Evolutionary conservation across 768 basidiomycete species (phyloP).

Genomic region (Imleria badia): DNA sequence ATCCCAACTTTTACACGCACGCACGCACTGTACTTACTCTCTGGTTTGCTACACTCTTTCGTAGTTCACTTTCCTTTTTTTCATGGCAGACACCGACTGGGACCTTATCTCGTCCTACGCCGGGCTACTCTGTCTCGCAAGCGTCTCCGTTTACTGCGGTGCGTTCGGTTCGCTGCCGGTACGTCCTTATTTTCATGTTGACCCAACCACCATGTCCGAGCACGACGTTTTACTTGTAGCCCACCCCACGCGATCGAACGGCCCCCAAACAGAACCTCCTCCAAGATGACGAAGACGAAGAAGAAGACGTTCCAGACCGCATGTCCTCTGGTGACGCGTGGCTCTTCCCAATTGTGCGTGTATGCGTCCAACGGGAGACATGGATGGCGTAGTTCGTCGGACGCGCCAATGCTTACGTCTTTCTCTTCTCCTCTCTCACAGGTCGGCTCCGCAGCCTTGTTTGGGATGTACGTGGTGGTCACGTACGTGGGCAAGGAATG

Average conservation of each 20-base stretch:
- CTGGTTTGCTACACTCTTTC: neutral
- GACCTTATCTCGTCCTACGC: constrained; percentile 65
- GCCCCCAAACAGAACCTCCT: constrained; percentile 14
- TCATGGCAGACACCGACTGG: constrained; percentile 42
- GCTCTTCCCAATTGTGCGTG: constrained; percentile 71
- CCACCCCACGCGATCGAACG: neutral
- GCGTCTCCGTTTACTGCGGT: constrained; percentile 66
- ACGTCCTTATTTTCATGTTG: constrained; percentile 23
- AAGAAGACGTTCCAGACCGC: constrained; percentile 57
- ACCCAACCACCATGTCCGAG: neutral
- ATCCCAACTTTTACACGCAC: neutral
- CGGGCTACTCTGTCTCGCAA: constrained; percentile 66
- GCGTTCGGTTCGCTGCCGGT: constrained; percentile 69
- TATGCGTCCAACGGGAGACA: neutral
- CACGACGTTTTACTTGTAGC: constrained; percentile 4
- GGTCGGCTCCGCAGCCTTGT: constrained; percentile 69
- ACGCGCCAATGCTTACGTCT: neutral
- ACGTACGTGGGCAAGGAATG: constrained; percentile 77
- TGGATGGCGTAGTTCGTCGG: neutral
- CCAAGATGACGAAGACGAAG: constrained; percentile 47
- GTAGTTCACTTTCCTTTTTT: neutral
- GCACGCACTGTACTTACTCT: no score
- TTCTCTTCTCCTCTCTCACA: constrained; percentile 22
- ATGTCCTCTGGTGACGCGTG: constrained; percentile 70
- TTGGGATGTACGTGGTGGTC: constrained; percentile 68